Evolutionary conservation across 1,284 basidiomycete species (phyloP).

Genomic region (Melampsora americana): DNA sequence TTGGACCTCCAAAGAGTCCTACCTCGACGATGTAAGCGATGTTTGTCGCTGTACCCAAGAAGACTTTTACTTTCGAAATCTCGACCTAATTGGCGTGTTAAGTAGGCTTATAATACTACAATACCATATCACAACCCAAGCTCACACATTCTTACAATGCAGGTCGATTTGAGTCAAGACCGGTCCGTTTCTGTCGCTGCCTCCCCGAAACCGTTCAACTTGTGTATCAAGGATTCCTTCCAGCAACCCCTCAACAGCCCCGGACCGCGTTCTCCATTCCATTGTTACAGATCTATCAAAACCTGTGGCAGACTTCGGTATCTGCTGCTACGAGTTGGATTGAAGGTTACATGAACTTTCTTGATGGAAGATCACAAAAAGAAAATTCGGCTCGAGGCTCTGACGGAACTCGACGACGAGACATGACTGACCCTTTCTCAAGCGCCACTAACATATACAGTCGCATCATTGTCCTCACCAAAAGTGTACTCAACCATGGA

Average conservation of each 20-base stretch:
- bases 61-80: too few species aligned
- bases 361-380: background rate
- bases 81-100: too few species aligned
- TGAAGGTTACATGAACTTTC: background rate
- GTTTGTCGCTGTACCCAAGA: too few species aligned
- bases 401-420: background rate
- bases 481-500: background rate
- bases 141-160: background rate
- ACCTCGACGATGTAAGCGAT: too few species aligned
- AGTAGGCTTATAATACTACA: too few species aligned
- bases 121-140: too few species aligned
- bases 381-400: background rate
- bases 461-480: background rate
- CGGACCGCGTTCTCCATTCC: background rate
- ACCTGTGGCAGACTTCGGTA: slow-evolving; percentile 8
- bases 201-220: slow-evolving; percentile 13
- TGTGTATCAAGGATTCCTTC: slow-evolving; percentile 13
- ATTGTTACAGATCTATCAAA: slow-evolving; percentile 9
- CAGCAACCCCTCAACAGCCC: background rate
- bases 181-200: slow-evolving; percentile 7
- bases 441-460: background rate
- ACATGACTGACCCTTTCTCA: slow-evolving; percentile 10
- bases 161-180: background rate
- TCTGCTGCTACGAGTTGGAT: background rate
- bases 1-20: too few species aligned